These are phyloP conservation scores for Nicotiana noctiflora DNA, from an alignment of 257 asterid species.

Conservation along the genomic window DNA sequence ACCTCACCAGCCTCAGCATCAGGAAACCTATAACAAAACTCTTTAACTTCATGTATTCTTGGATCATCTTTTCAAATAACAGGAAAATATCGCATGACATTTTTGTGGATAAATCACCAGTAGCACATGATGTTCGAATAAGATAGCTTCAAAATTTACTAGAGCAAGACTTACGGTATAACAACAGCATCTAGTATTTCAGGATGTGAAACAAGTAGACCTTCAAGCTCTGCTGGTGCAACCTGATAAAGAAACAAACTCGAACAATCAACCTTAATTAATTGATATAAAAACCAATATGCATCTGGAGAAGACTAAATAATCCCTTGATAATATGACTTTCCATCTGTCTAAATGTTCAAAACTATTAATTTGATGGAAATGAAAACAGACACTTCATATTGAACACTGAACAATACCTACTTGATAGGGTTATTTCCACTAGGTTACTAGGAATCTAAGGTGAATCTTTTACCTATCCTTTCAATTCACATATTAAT, in stretches of 20 bases:
- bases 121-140: not conserved
- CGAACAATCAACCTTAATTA: not conserved
- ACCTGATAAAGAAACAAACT: conserved; percentile 38
- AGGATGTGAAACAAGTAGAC: conserved; percentile 83
- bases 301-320: not conserved
- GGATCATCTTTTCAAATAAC: not conserved
- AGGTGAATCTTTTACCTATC: not conserved
- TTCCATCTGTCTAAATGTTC: too few species aligned
- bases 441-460: not conserved
- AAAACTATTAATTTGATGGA: not conserved
- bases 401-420: not conserved
- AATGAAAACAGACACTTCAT: not conserved
- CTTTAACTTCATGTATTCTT: not conserved
- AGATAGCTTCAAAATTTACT: not conserved
- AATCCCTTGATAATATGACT: not conserved
- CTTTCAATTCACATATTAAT: not conserved
- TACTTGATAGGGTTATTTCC: not conserved
- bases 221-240: conserved; percentile 99
- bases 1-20: conserved; percentile 99
- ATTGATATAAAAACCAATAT: not conserved
- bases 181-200: conserved; percentile 93
- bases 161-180: conserved; percentile 57
- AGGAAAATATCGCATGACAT: not conserved
- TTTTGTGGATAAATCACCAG: not conserved
- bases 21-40: conserved; percentile 48